Base-by-base conservation (phyloP, 2,329 filamentous ascomycete genomes). In the Stagonosporopsis vannaccii region DNA sequence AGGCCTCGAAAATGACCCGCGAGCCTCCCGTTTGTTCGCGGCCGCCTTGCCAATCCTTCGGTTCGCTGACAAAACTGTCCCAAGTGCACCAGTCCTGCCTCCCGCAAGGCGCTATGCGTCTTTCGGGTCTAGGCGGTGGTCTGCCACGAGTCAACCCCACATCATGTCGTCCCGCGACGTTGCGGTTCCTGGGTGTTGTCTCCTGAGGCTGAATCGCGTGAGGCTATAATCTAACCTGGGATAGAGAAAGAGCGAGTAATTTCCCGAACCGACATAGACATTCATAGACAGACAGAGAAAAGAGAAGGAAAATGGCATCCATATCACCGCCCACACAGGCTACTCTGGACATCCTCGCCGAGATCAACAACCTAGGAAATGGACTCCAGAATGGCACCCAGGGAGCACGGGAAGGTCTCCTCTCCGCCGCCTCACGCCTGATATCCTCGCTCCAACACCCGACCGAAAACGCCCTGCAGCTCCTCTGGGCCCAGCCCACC, bases 401-500 rank as follows among this genome's bases (percentile, higher is more conserved):
- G 11, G 61, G 61, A 35, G 60, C 67, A 13, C 47, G 67, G 43
- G 60, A 68, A 51, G 63, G 63, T 2, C 50, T 70, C 20, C 28
- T 68, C 11, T 58, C 56, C 22, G 61, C 65, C 1, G 62, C 60
- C 30, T 55, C 62, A n/a, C 61, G 61, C 33, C 63, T 73, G 32
- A 63, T 68, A 30, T 32, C 68, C 1, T 60, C 67, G 41, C 61
- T 68, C 17, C 67, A 63, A 35, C 59, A 70, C 33, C 66, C 67
- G 11, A 63, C 66, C 0, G 67, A 70, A 50, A 63, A 51, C 15
- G 63, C 68, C 49, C 46, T 67, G 17, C 55, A 62, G 3, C 30
- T 66, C 40, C 35, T 69, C 23, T 70, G 67, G 67, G 57, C 65
- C 1, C 65, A 69, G n/a, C 63, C 67, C 12, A 53, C 63, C 1